Percentiles rank a stretch among this genome's conserved stretches.
Evolutionary conservation across 192 early-diverging fungal genomes (phyloP).

Genomic region (Phycomyces nitens): DNA sequence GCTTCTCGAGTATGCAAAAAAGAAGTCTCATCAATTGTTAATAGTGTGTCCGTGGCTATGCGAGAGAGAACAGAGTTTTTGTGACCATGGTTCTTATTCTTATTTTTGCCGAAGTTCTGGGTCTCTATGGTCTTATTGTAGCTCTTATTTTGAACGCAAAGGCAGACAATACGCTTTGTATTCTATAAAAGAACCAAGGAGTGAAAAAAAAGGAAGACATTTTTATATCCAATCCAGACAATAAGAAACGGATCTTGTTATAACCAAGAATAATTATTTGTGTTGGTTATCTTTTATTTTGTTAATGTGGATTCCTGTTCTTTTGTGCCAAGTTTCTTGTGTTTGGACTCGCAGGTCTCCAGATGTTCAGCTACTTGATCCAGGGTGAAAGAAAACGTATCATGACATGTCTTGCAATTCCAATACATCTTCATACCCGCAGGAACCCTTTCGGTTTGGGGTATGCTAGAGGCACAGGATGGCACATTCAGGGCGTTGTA

Average conservation of each 20-base stretch:
- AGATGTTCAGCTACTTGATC: constrained; percentile 3
- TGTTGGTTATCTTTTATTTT: too few relatives aligned
- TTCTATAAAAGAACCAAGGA: not conserved
- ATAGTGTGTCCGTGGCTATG: constrained; percentile 70
- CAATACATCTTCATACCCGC: constrained; percentile 19
- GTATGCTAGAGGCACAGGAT: constrained; percentile 25
- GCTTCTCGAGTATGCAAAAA: not conserved
- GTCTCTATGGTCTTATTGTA: constrained; percentile 83
- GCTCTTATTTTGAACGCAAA: constrained; percentile 85
- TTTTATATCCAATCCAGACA: too few relatives aligned
- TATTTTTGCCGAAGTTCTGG: constrained; percentile 89
- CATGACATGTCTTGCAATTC: constrained; percentile 25
- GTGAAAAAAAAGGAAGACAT: too few relatives aligned
- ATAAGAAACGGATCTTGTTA: too few relatives aligned
- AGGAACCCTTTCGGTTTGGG: not conserved
- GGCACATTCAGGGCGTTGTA: constrained; percentile 21
- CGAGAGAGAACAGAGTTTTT: constrained; percentile 76
- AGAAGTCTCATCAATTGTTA: not conserved
- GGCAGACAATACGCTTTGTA: constrained; percentile 31
- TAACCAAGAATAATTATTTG: too few relatives aligned
- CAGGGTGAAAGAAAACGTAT: constrained; percentile 22
- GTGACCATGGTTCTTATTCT: constrained; percentile 84
- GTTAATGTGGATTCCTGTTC: too few relatives aligned
- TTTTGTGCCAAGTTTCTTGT: too few relatives aligned
- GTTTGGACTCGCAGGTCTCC: too few relatives aligned